A percentile compares a stretch with the other conserved stretches of the same genome.
Evolutionary conservation across 768 basidiomycete species (phyloP).

Genomic region (Cystofilobasidium ferigula): DNA sequence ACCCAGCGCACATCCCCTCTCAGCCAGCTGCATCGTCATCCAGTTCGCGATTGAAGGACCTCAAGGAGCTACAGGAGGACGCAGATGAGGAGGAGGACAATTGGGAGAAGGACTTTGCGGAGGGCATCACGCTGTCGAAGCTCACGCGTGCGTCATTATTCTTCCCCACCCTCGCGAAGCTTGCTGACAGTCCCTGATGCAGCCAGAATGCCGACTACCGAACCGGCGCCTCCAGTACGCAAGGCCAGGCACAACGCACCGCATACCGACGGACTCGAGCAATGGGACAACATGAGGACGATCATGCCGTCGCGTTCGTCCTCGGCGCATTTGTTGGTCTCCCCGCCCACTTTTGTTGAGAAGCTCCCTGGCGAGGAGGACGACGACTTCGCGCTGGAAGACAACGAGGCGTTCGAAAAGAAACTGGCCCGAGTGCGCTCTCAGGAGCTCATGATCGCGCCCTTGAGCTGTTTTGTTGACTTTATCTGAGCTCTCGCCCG

Average conservation of each 20-base stretch:
- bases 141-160: conserved; percentile 48
- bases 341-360: background rate
- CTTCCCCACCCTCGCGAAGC: too few species aligned
- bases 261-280: conserved; percentile 31
- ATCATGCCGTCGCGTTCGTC: conserved; percentile 28
- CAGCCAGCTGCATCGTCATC: background rate
- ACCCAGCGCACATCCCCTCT: background rate
- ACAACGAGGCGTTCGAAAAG: too few species aligned
- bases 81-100: conserved; percentile 49
- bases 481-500: too few species aligned
- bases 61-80: conserved; percentile 27
- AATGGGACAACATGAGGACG: conserved; percentile 32
- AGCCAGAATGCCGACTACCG: conserved; percentile 38
- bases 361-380: background rate
- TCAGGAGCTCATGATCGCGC: too few species aligned
- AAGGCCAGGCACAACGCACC: too few species aligned
- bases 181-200: conserved; percentile 45
- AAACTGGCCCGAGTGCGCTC: too few species aligned
- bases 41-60: too few species aligned
- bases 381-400: background rate
- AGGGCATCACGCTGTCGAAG: conserved; percentile 77
- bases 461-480: too few species aligned
- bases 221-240: conserved; percentile 45
- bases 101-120: conserved; percentile 98
- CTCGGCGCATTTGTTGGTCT: background rate